These are phyloP conservation scores for Chimonanthus salicifolius DNA, from an alignment of 164 flowering plant species.

Conservation along the genomic window DNA sequence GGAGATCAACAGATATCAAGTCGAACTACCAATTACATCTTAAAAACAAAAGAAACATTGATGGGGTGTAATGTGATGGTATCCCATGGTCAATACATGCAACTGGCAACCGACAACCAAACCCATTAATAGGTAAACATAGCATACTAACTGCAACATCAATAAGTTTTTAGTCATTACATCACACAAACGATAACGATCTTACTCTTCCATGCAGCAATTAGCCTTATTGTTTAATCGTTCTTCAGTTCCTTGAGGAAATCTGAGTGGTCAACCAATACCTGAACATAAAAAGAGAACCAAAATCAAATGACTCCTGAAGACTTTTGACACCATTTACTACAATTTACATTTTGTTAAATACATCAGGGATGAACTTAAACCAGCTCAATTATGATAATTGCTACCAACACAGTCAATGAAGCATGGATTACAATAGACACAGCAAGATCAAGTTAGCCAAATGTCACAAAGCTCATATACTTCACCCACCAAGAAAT, in stretches of 20 bases:
- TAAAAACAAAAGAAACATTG: too few relatives aligned
- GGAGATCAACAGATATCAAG: too few relatives aligned
- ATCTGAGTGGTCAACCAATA: conserved; percentile 75
- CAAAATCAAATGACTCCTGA: neutral
- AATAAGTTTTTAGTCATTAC: neutral
- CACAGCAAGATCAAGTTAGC: too few relatives aligned
- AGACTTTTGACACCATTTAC: neutral
- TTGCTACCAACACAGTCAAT: too few relatives aligned
- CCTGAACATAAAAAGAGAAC: conserved; percentile 30
- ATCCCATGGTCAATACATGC: too few relatives aligned
- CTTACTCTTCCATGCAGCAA: neutral
- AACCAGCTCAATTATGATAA: neutral
- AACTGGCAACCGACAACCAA: too few relatives aligned
- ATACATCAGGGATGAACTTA: neutral
- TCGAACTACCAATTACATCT: too few relatives aligned
- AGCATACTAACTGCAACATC: too few relatives aligned
- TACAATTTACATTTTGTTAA: neutral
- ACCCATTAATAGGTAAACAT: too few relatives aligned
- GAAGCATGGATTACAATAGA: too few relatives aligned
- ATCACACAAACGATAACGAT: neutral
- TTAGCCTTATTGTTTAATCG: conserved; percentile 6
- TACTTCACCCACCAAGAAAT: neutral
- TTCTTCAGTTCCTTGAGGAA: conserved; percentile 64
- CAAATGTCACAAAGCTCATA: neutral
- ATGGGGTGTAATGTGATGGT: too few relatives aligned